Conservation (phyloP, 2,329 filamentous ascomycete species). For the Plenodomus tracheiphilus region DNA sequence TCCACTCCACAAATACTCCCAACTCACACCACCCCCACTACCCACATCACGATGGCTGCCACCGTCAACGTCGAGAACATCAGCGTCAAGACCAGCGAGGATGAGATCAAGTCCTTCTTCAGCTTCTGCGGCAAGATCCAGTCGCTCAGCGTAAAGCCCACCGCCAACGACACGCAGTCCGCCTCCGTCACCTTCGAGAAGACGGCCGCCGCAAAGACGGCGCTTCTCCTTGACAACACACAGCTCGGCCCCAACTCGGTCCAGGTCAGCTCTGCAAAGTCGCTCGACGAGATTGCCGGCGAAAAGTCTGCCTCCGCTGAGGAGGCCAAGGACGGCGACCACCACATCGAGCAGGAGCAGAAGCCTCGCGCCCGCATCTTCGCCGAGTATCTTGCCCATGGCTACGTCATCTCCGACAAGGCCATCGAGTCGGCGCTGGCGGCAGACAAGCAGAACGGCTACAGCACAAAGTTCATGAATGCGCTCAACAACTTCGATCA, state of each 20-base stretch:
- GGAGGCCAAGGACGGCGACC: slow-evolving; percentile 55
- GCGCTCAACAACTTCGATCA: slow-evolving; percentile 77
- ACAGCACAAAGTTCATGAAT: slow-evolving; percentile 76
- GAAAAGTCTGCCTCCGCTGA: slow-evolving; percentile 61
- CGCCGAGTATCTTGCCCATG: slow-evolving; percentile 94
- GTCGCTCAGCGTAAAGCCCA: slow-evolving; percentile 73
- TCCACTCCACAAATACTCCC: neutral
- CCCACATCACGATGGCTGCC: slow-evolving; percentile 51
- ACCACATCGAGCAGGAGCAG: slow-evolving; percentile 89
- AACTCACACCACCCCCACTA: neutral
- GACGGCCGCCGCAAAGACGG: slow-evolving; percentile 93
- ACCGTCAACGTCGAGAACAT: slow-evolving; percentile 93
- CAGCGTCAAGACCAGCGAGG: slow-evolving; percentile 76
- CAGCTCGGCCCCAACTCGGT: slow-evolving; percentile 78
- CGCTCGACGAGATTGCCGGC: slow-evolving; percentile 65
- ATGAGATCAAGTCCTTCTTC: slow-evolving; percentile 96
- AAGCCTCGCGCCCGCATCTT: slow-evolving; percentile 93
- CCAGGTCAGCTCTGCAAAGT: slow-evolving; percentile 74
- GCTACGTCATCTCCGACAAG: slow-evolving; percentile 78
- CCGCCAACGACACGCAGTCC: slow-evolving; percentile 68
- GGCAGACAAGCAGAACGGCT: slow-evolving; percentile 86
- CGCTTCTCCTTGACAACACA: slow-evolving; percentile 94
- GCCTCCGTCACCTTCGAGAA: slow-evolving; percentile 97
- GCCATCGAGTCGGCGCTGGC: slow-evolving; percentile 83
- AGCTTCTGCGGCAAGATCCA: slow-evolving; percentile 95